Base-by-base conservation (phyloP, 176 grass and related monocot species). In the Cocos nucifera region DNA sequence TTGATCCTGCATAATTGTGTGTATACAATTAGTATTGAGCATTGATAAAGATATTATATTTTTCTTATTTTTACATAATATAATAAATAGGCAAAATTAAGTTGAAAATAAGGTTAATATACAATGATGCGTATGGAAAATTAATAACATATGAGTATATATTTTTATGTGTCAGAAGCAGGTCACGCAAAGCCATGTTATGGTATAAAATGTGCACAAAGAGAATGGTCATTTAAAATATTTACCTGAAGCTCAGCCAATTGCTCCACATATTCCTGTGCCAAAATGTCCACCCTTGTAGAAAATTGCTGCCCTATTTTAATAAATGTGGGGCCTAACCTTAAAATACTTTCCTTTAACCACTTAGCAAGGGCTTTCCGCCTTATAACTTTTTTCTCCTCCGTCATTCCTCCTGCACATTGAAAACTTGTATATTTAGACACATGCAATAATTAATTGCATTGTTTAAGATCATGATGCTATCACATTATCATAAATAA, bases 231-330 rank as follows among this genome's bases (percentile, higher is more conserved):
- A 55, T 26, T 65, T 58, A 68, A 18, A 55, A 79, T 65, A 62
- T 44, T 54, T 50, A 98, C 93, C 93, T 98, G 93, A 50, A 98
- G 83, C 72, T 92, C 87, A 51, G 93, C 85, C 67, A 98, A 75
- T 71, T 98, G 87, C 73, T 98, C 93, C 35, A 92, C 93, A 14
- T 98, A 98, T 57, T 98, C 93, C 64, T 98, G 87, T 51, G 93
- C 82, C 68, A 98, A 87, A 77, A 98, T 98, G 76, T 98, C 93
- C 22, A 98, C 93, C 62, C 93, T 87, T 52, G 93, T 98, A 25
- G 93, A 98, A 59, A 98, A 98, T 26, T 98, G 93, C 61, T 98
- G 93, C 29, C 93, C 93, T 73, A 88, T 68, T 88, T 98, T 98
- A 65, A 98, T 98, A 82, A 98, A 98, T 66, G 93, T 98, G 56